phyloP scores from a whole-genome alignment of 495 filamentous ascomycete species.

The Pseudevernia furfuracea region DNA sequence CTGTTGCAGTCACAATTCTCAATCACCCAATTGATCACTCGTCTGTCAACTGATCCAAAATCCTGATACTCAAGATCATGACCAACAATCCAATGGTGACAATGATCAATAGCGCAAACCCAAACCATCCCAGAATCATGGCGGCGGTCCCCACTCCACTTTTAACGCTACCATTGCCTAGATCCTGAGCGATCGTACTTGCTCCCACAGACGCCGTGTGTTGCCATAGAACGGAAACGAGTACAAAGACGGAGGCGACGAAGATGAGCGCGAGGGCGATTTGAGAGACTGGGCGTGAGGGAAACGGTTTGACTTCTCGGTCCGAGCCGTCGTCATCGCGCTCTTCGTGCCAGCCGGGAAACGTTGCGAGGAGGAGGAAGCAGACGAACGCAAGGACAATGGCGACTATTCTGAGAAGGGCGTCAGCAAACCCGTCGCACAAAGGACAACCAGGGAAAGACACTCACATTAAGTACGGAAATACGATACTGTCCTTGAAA shows the following conservation, averaged over 20 bases:
- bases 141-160: constrained; percentile 84
- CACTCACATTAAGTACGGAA: constrained; percentile 55
- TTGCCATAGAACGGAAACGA: constrained; percentile 62
- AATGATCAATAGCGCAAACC: constrained; percentile 82
- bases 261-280: constrained; percentile 60
- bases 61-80: constrained; percentile 85
- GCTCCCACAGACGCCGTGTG: constrained; percentile 94
- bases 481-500: constrained; percentile 66
- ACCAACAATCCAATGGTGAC: constrained; percentile 90
- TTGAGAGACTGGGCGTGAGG: constrained; percentile 60
- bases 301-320: constrained; percentile 59
- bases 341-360: constrained; percentile 67
- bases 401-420: constrained; percentile 50
- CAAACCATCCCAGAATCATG: constrained; percentile 97
- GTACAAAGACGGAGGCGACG: constrained; percentile 59
- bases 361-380: constrained; percentile 63
- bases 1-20: background rate
- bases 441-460: background rate
- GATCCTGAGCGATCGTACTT: constrained; percentile 82
- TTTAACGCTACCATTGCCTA: constrained; percentile 87
- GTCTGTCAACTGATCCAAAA: constrained; percentile 52
- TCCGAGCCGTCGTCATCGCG: constrained; percentile 46
- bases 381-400: constrained; percentile 63
- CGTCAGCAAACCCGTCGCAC: background rate
- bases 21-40: constrained; percentile 27